phyloP scores from a whole-genome alignment of 805 yeast species.

The Sugiyamaella marilandica region DNA sequence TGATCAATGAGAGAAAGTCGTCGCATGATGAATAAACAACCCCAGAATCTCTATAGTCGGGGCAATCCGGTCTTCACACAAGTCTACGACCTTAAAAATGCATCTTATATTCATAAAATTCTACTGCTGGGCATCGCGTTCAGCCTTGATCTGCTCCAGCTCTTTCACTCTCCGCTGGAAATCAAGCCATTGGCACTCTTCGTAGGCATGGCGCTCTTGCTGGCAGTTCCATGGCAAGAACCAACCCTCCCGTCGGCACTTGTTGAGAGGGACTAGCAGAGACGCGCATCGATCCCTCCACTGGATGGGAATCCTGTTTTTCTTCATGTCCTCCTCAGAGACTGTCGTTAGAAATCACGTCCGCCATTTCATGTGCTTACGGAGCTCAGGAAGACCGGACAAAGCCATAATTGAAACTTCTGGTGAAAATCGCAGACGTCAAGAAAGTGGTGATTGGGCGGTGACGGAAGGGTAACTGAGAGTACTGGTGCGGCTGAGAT shows the following conservation, averaged over 20 bases:
- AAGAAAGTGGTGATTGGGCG: background rate
- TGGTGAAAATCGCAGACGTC: background rate
- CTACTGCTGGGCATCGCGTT: constrained; percentile 21
- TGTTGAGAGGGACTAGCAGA: constrained; percentile 54
- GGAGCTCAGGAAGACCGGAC: constrained; percentile 15
- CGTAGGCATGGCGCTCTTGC: constrained; percentile 77
- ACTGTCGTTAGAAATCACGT: constrained; percentile 37
- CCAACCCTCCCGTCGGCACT: constrained; percentile 53
- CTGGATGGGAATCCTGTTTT: constrained; percentile 67
- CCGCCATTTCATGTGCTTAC: constrained; percentile 10
- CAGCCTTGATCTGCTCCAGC: constrained; percentile 51
- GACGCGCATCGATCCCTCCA: constrained; percentile 83
- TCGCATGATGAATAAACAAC: background rate
- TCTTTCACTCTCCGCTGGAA: constrained; percentile 76
- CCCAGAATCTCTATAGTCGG: too few species aligned
- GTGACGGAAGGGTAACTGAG: background rate
- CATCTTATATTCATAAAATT: too few species aligned
- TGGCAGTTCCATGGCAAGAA: constrained; percentile 67
- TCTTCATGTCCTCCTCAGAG: constrained; percentile 78
- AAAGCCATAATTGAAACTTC: constrained; percentile 22
- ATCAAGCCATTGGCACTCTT: constrained; percentile 78
- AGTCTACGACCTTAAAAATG: too few species aligned
- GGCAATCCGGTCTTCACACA: too few species aligned
- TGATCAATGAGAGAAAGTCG: background rate
- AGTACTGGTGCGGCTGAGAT: too few species aligned